phyloP scores from a whole-genome alignment of 345 rosid species.

The Salix purpurea region DNA sequence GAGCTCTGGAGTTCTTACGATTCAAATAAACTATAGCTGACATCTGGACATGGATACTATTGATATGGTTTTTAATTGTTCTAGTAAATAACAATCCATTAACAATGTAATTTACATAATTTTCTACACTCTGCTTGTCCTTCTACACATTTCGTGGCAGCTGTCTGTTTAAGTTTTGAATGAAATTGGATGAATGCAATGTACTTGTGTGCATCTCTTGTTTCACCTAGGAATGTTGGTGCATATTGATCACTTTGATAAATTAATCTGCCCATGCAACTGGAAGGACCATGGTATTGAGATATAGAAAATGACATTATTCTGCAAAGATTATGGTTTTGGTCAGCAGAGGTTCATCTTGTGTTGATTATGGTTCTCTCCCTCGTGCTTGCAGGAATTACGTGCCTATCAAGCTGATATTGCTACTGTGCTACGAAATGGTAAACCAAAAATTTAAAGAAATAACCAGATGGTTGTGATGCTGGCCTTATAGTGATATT shows the following conservation, averaged over 20 bases:
- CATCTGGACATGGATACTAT: neutral
- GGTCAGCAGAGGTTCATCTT: neutral
- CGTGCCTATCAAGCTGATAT: slow-evolving; percentile 99
- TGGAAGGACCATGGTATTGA: neutral
- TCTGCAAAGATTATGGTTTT: neutral
- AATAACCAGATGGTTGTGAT: neutral
- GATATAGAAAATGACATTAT: neutral
- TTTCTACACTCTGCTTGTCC: neutral
- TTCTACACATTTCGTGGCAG: neutral
- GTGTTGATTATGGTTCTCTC: neutral
- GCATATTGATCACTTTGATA: neutral
- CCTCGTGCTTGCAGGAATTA: slow-evolving; percentile 57
- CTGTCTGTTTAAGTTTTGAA: neutral
- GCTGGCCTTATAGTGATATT: neutral
- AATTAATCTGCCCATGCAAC: neutral
- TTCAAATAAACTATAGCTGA: slow-evolving; percentile 6
- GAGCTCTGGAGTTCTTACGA: slow-evolving; percentile 20
- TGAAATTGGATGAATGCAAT: neutral
- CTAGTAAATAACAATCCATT: neutral
- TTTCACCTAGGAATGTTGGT: neutral
- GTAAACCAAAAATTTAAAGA: slow-evolving; percentile 33
- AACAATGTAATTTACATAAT: neutral
- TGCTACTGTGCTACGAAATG: slow-evolving; percentile 92
- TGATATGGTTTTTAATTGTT: neutral
- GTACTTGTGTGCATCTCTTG: neutral